These are phyloP conservation scores for Brassica incana DNA, from an alignment of 345 rosid genomes.

Conservation along the genomic window DNA sequence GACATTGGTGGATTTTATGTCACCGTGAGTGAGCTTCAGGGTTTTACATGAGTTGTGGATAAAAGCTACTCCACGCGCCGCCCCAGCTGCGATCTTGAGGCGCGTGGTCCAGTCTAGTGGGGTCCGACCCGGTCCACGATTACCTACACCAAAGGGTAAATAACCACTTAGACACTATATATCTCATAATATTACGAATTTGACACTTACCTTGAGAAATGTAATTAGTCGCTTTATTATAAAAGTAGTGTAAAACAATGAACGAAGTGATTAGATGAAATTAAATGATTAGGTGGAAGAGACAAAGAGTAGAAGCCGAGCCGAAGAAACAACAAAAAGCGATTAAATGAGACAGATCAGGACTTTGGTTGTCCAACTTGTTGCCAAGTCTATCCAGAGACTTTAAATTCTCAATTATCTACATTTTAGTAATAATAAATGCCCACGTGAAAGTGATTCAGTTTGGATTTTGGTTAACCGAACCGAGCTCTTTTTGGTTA, in stretches of 20 bases:
- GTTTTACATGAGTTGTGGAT: conserved; percentile 74
- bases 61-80: conserved; percentile 77
- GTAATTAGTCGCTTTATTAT: conserved; percentile 16
- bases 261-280: not conserved
- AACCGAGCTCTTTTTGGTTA: not conserved
- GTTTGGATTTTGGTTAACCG: not conserved
- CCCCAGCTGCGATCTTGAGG: conserved; percentile 75
- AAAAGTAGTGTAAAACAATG: not conserved
- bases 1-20: conserved; percentile 81
- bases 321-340: conserved; percentile 4
- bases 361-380: conserved; percentile 23
- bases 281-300: not conserved
- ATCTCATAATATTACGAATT: not conserved
- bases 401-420: conserved; percentile 14
- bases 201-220: conserved; percentile 7
- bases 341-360: conserved; percentile 36
- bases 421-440: conserved; percentile 14
- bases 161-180: not conserved
- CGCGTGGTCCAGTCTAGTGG: conserved; percentile 91
- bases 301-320: conserved; percentile 4
- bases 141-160: conserved; percentile 49
- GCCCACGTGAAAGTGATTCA: conserved; percentile 4
- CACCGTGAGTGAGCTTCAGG: conserved; percentile 77
- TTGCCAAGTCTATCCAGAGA: conserved; percentile 25
- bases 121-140: conserved; percentile 85